phyloP scores from a whole-genome alignment of 2,329 filamentous ascomycete species.

The Aspergillus thermomutatus region DNA sequence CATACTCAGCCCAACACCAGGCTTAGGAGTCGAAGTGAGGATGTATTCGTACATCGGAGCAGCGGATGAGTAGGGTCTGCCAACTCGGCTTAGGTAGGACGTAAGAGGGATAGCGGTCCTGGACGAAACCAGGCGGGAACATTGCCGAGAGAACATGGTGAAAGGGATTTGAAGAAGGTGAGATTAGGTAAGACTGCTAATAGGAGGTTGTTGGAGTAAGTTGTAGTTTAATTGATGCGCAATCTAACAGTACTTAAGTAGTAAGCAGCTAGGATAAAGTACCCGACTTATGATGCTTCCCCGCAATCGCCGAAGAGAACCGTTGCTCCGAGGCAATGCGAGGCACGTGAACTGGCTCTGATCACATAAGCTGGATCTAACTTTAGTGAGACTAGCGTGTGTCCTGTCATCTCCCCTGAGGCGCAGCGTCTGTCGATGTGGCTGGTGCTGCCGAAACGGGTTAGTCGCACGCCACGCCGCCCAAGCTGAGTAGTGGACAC shows the following conservation, averaged over 20 bases:
- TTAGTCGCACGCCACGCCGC: slow-evolving; percentile 11
- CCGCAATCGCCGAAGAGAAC: slow-evolving; percentile 16
- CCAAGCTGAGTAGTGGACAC: slow-evolving; percentile 29
- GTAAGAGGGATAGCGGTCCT: slow-evolving; percentile 43
- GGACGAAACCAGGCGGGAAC: slow-evolving; percentile 59
- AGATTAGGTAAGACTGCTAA: not conserved
- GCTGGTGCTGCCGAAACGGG: slow-evolving; percentile 14
- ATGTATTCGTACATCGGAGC: slow-evolving; percentile 70
- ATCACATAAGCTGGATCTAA: not conserved
- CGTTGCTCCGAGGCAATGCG: slow-evolving; percentile 12
- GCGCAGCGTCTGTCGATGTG: slow-evolving; percentile 15
- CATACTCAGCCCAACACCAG: slow-evolving; percentile 86
- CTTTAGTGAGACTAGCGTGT: not conserved
- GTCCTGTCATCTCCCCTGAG: slow-evolving; percentile 1
- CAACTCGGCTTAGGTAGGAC: slow-evolving; percentile 32
- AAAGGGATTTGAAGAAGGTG: not conserved
- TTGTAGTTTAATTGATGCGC: not conserved
- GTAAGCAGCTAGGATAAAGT: no score
- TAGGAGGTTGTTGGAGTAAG: not conserved
- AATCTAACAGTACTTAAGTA: not conserved
- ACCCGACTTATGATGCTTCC: slow-evolving; percentile 13
- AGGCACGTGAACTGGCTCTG: slow-evolving; percentile 9
- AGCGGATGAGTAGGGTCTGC: slow-evolving; percentile 41
- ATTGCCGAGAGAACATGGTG: slow-evolving; percentile 45
- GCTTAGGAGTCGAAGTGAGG: slow-evolving; percentile 74